phyloP scores from a whole-genome alignment of 768 basidiomycete species.

The Mycena floridula region DNA sequence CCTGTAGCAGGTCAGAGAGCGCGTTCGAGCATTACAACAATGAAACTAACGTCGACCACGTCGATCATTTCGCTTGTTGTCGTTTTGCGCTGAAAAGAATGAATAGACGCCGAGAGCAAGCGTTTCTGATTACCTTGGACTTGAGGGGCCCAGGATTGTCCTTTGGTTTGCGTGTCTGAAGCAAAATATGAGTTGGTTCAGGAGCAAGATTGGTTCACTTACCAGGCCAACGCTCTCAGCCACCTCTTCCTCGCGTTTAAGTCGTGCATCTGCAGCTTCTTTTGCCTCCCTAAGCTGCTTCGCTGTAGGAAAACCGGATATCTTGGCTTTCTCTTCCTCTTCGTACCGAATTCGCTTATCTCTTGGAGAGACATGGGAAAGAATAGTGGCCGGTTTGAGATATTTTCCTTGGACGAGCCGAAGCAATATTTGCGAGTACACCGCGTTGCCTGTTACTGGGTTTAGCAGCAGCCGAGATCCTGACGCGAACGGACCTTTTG shows the following conservation, averaged over 20 bases:
- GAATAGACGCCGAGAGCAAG: conserved; percentile 5
- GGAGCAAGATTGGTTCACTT: too few species aligned
- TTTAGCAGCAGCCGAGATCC: background rate
- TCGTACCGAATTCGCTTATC: conserved; percentile 82
- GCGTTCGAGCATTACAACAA: conserved; percentile 6
- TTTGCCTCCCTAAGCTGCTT: conserved; percentile 74
- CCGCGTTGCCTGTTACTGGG: conserved; percentile 19
- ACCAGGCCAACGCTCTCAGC: conserved; percentile 72
- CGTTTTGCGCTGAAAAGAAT: conserved; percentile 13
- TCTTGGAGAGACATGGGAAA: conserved; percentile 73
- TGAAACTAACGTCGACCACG: conserved; percentile 59
- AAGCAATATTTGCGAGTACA: conserved; percentile 58
- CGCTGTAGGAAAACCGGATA: conserved; percentile 71
- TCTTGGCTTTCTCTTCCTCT: conserved; percentile 68
- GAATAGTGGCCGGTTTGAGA: conserved; percentile 70
- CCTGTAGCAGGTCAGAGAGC: conserved; percentile 30
- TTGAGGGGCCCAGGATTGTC: conserved; percentile 19
- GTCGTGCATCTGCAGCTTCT: conserved; percentile 53
- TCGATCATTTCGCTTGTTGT: conserved; percentile 43
- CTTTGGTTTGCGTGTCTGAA: conserved; percentile 59
- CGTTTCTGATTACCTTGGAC: conserved; percentile 4
- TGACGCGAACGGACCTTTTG: conserved; percentile 41
- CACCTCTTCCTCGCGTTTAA: conserved; percentile 68
- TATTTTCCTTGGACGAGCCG: conserved; percentile 70
- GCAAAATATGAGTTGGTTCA: too few species aligned